phyloP scores from a whole-genome alignment of 1,139 yeast genomes.

The Taiozyma sp. region DNA sequence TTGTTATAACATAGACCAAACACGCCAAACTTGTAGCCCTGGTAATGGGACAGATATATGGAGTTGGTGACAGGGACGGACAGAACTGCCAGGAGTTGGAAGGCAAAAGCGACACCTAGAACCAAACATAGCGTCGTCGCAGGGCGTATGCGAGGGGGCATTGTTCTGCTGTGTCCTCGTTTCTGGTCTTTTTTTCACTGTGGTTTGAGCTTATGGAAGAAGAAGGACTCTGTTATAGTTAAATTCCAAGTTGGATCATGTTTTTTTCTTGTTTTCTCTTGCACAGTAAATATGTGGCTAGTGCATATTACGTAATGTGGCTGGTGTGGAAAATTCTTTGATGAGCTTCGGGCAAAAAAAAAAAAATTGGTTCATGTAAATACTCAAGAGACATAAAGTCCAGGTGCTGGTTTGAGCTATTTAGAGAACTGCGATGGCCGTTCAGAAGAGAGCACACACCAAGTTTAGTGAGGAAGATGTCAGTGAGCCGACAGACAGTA shows the following conservation, averaged over 20 bases:
- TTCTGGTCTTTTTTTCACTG: background rate
- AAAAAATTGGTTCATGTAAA: background rate
- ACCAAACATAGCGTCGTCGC: conserved; percentile 36
- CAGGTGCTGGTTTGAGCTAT: background rate
- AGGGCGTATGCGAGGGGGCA: conserved; percentile 28
- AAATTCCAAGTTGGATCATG: background rate
- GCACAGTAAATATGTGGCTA: conserved; percentile 8
- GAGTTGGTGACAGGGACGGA: conserved; percentile 57
- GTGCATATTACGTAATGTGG: background rate
- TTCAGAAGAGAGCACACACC: background rate
- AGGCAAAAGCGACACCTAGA: conserved; percentile 42
- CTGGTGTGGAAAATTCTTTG: background rate
- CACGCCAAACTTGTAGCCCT: conserved; percentile 66
- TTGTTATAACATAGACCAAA: conserved; percentile 67
- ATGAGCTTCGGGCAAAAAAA: background rate
- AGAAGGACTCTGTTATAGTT: too few relatives aligned
- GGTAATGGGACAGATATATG: conserved; percentile 42
- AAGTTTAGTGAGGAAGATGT: background rate
- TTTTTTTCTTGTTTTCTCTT: background rate
- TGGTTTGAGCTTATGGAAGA: too few relatives aligned
- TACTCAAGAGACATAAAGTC: background rate
- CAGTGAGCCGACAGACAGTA: background rate
- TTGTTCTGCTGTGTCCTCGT: conserved; percentile 4
- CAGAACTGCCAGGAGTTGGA: conserved; percentile 48
- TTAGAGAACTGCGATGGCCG: background rate